These are phyloP conservation scores for Linnemannia zychae DNA, from an alignment of 192 early-diverging fungal genomes.

Conservation along the genomic window DNA sequence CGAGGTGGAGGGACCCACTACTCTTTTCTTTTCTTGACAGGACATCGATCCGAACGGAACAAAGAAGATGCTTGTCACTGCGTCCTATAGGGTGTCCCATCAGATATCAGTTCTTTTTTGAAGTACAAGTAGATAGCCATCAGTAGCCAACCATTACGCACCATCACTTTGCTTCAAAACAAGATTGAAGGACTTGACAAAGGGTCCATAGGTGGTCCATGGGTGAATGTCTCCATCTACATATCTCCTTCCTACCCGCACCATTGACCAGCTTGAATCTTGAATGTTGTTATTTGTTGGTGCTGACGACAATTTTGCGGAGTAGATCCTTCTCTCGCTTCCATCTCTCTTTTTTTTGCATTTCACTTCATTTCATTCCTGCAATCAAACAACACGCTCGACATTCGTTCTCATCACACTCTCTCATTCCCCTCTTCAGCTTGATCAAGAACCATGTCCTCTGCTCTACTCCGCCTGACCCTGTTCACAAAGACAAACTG, in stretches of 20 bases:
- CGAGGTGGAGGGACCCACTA: neutral
- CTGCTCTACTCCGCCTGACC: conserved; percentile 52
- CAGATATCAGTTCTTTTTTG: too few species aligned
- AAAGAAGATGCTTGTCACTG: neutral
- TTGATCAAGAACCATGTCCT: conserved; percentile 12
- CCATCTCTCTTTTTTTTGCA: neutral
- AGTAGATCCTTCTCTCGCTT: neutral
- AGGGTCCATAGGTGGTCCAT: too few species aligned
- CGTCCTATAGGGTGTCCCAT: too few species aligned
- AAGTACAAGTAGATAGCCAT: too few species aligned
- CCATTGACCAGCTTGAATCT: neutral
- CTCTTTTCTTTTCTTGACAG: too few species aligned
- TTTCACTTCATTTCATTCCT: neutral
- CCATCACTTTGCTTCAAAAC: too few species aligned
- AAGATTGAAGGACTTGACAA: too few species aligned
- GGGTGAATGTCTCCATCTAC: neutral
- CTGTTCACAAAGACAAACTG: conserved; percentile 65
- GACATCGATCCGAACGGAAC: neutral
- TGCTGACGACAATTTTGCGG: neutral
- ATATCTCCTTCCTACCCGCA: neutral
- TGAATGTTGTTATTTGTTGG: neutral
- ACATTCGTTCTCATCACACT: neutral
- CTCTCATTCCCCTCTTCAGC: neutral
- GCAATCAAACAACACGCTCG: neutral
- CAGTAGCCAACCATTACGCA: too few species aligned